phyloP scores from a whole-genome alignment of 1,139 yeast species.

The Hyphopichia khmerensis region DNA sequence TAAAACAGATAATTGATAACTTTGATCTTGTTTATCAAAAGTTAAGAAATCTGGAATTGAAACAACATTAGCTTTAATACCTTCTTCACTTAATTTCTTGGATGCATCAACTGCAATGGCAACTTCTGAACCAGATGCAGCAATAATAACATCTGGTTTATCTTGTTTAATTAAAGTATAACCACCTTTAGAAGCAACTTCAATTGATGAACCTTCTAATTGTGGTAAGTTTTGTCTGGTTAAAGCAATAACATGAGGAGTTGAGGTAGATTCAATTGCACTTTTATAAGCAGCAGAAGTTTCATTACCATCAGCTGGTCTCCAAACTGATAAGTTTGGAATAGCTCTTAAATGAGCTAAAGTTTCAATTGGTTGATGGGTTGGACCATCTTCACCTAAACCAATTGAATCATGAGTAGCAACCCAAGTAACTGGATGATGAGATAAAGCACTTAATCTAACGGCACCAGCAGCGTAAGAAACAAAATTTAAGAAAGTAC shows the following conservation, averaged over 20 bases:
- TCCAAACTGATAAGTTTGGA: conserved; percentile 96
- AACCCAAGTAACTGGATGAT: conserved; percentile 93
- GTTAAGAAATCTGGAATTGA: conserved; percentile 93
- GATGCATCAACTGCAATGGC: conserved; percentile 79
- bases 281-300: conserved; percentile 92
- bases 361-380: conserved; percentile 99
- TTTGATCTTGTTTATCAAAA: conserved; percentile 78
- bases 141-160: conserved; percentile 75
- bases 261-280: conserved; percentile 67
- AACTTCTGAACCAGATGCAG: conserved; percentile 97
- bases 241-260: conserved; percentile 89
- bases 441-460: conserved; percentile 90
- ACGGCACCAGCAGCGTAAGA: conserved; percentile 98
- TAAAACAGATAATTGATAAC: conserved; percentile 79
- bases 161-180: conserved; percentile 67
- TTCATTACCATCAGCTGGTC: conserved; percentile 99
- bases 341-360: conserved; percentile 96
- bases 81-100: conserved; percentile 60
- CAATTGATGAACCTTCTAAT: conserved; percentile 88
- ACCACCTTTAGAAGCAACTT: conserved; percentile 95
- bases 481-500: conserved; percentile 97
- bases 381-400: conserved; percentile 99
- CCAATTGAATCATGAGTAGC: conserved; percentile 99
- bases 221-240: conserved; percentile 98
- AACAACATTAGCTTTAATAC: conserved; percentile 77